Conservation (phyloP, 2,329 filamentous ascomycete genomes). For the Aspergillus udagawae region DNA sequence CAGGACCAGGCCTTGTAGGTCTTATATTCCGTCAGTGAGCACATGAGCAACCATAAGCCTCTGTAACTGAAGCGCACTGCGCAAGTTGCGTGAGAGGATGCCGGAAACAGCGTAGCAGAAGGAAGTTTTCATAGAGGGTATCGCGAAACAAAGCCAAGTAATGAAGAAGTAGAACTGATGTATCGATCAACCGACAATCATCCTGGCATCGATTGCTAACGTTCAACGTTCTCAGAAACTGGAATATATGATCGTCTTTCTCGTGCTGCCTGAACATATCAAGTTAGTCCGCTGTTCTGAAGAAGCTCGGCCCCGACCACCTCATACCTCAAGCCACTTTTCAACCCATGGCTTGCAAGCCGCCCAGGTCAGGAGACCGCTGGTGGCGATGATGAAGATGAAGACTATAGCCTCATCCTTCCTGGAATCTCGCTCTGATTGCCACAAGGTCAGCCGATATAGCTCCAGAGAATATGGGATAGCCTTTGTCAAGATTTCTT, state of each 20-base stretch:
- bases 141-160: not conserved
- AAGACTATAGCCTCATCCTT: conserved; percentile 65
- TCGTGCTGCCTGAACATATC: conserved; percentile 37
- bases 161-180: not conserved
- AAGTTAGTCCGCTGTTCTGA: conserved; percentile 7
- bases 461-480: not conserved
- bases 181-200: conserved; percentile 1
- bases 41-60: not conserved
- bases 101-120: not conserved
- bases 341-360: conserved; percentile 57
- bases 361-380: conserved; percentile 58
- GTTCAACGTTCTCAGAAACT: conserved; percentile 34
- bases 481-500: not conserved
- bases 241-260: conserved; percentile 52
- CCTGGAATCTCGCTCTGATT: conserved; percentile 58
- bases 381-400: conserved; percentile 62
- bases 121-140: not conserved
- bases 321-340: conserved; percentile 50
- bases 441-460: conserved; percentile 5
- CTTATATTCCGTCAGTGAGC: not conserved
- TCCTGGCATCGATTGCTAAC: conserved; percentile 5
- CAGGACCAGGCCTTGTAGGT: not conserved
- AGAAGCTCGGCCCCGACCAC: not conserved
- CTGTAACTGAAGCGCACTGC: not conserved
- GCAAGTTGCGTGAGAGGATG: not conserved